Percentiles rank a stretch among this genome's conserved stretches.
These are phyloP conservation scores for Penicillium sp. DNA, from an alignment of 2,329 filamentous ascomycete genomes.

Conservation along the genomic window DNA sequence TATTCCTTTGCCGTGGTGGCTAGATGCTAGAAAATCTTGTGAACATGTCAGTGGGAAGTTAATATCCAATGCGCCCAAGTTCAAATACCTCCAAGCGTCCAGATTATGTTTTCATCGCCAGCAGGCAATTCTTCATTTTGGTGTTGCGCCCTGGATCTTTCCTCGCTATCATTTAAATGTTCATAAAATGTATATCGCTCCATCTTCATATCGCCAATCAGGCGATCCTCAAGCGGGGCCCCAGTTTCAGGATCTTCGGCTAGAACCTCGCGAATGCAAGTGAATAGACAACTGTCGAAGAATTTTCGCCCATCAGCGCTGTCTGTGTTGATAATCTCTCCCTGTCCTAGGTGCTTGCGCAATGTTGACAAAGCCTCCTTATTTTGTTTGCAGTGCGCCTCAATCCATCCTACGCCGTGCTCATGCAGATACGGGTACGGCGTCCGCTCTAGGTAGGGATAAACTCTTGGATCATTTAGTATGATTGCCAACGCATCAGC, in stretches of 20 bases:
- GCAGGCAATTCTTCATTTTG: slow-evolving; percentile 18
- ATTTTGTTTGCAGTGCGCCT: slow-evolving; percentile 2
- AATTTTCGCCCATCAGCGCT: background rate
- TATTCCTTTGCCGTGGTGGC: slow-evolving; percentile 30
- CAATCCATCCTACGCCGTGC: slow-evolving; percentile 17
- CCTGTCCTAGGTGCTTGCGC: background rate
- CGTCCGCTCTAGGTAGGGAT: slow-evolving; percentile 20
- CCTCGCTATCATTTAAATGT: slow-evolving; percentile 12
- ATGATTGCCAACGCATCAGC: slow-evolving; percentile 2
- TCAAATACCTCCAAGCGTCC: slow-evolving; percentile 24
- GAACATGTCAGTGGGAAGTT: background rate
- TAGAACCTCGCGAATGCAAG: slow-evolving; percentile 18
- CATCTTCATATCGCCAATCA: slow-evolving; percentile 26
- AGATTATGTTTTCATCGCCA: slow-evolving; percentile 26
- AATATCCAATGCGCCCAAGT: background rate
- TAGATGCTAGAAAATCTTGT: slow-evolving; percentile 24
- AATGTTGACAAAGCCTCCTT: background rate
- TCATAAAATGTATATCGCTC: slow-evolving; percentile 27
- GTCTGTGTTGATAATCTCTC: background rate
- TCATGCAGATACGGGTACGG: slow-evolving; percentile 27
- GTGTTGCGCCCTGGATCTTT: slow-evolving; percentile 12
- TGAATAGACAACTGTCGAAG: slow-evolving; percentile 23
- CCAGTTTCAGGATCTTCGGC: slow-evolving; percentile 4
- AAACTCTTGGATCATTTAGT: slow-evolving; percentile 27
- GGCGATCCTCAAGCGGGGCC: slow-evolving; percentile 9